Percentiles rank a stretch among this genome's conserved stretches.
Conservation (phyloP, 2,329 filamentous ascomycete species). For the Fusarium mundagurra region DNA sequence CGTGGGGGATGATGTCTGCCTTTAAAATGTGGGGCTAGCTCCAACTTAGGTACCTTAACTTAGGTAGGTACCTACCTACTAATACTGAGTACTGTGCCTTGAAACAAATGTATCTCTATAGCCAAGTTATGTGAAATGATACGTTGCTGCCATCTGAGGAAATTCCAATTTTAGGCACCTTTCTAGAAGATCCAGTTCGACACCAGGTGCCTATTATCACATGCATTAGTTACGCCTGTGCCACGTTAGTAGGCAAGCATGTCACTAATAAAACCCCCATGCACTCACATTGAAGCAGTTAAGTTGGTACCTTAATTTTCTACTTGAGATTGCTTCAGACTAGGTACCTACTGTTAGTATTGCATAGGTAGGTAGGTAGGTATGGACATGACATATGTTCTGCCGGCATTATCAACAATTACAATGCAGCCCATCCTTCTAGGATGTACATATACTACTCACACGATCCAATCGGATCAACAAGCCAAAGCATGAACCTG, state of each 20-base stretch:
- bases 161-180: background rate
- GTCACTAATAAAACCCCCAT: background rate
- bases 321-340: background rate
- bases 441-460: background rate
- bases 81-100: background rate
- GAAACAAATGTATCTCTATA: background rate
- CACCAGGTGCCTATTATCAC: conserved; percentile 11
- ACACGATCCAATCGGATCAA: background rate
- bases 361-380: too few relatives aligned
- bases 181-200: conserved; percentile 16
- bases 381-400: background rate
- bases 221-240: conserved; percentile 14
- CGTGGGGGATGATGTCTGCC: conserved; percentile 27
- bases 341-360: background rate
- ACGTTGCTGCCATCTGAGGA: background rate
- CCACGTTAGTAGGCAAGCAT: conserved; percentile 6
- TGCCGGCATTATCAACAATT: background rate
- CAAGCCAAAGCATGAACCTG: background rate
- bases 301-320: background rate
- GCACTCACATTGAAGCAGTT: background rate
- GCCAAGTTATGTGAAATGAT: background rate
- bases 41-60: background rate
- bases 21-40: conserved; percentile 26
- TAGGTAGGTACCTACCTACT: background rate
- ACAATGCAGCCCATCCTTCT: background rate